These are phyloP conservation scores for Wallemia ichthyophaga DNA, from an alignment of 1,284 basidiomycete species.

Conservation along the genomic window DNA sequence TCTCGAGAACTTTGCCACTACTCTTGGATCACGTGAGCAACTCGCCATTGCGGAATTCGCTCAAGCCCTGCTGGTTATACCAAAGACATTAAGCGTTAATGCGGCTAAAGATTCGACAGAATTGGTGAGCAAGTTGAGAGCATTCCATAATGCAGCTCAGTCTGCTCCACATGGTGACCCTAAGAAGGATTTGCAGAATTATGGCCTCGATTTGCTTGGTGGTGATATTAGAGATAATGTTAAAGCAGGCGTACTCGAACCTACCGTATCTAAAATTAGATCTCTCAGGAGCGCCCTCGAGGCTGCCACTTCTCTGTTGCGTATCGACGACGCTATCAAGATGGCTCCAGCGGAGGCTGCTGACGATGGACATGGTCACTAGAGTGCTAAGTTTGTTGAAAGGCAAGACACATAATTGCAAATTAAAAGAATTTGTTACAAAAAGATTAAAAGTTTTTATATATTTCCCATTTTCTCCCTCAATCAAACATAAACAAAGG, in stretches of 20 bases:
- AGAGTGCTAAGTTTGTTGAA: neutral
- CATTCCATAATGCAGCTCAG: constrained; percentile 92
- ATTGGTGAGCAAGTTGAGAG: constrained; percentile 79
- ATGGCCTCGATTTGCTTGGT: constrained; percentile 78
- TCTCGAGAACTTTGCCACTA: constrained; percentile 47
- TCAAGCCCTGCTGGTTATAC: constrained; percentile 67
- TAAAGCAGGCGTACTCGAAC: constrained; percentile 73
- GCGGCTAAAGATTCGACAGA: constrained; percentile 97
- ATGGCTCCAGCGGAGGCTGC: neutral
- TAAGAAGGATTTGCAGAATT: constrained; percentile 78
- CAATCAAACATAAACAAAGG: too few relatives aligned
- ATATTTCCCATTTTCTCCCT: too few relatives aligned
- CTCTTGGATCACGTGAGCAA: constrained; percentile 81
- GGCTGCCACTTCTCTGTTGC: constrained; percentile 73
- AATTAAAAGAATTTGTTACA: too few relatives aligned
- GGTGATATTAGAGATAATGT: constrained; percentile 90
- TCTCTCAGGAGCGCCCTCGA: constrained; percentile 89
- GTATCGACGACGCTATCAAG: constrained; percentile 1
- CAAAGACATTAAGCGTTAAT: constrained; percentile 88
- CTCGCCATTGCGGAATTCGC: constrained; percentile 97
- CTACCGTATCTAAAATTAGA: constrained; percentile 86
- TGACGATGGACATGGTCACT: neutral
- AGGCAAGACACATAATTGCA: too few relatives aligned
- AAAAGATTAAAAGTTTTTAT: too few relatives aligned
- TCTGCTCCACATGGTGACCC: constrained; percentile 65